A percentile compares a stretch with the other conserved stretches of the same genome.
Conservation (phyloP, 352 stramenopile genomes). For the Aphanomyces euteiches region DNA sequence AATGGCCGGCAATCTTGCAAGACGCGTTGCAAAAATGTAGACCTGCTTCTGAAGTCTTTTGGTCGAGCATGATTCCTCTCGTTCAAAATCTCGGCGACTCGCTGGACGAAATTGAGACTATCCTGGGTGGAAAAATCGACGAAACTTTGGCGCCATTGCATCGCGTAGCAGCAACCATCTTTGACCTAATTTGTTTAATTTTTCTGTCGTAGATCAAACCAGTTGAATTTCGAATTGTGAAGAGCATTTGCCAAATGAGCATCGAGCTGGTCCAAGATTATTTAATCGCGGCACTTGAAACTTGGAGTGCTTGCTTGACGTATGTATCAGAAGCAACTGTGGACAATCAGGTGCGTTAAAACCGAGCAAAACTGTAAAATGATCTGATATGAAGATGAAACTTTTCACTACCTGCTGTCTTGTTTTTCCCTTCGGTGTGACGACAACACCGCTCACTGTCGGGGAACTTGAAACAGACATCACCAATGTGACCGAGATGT, state of each 20-base stretch:
- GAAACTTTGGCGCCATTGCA: too few relatives aligned
- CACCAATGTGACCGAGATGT: background rate
- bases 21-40: background rate
- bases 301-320: slow-evolving; percentile 17
- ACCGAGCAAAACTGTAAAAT: background rate
- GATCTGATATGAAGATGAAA: background rate
- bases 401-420: background rate
- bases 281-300: slow-evolving; percentile 24
- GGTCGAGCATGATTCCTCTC: background rate
- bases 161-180: too few relatives aligned
- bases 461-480: slow-evolving; percentile 18
- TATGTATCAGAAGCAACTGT: background rate
- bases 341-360: background rate
- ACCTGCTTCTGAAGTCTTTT: background rate
- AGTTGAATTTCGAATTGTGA: background rate
- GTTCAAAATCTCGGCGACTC: background rate
- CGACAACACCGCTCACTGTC: background rate
- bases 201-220: background rate
- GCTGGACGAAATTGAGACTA: background rate
- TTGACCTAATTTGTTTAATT: background rate
- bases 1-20: background rate
- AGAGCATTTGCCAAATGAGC: slow-evolving; percentile 1
- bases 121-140: background rate
- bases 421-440: slow-evolving; percentile 22
- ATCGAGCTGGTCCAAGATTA: slow-evolving; percentile 17